Evolutionary conservation across 1,284 basidiomycete genomes (phyloP).

Genomic region (Apiotrichum gamsii): DNA sequence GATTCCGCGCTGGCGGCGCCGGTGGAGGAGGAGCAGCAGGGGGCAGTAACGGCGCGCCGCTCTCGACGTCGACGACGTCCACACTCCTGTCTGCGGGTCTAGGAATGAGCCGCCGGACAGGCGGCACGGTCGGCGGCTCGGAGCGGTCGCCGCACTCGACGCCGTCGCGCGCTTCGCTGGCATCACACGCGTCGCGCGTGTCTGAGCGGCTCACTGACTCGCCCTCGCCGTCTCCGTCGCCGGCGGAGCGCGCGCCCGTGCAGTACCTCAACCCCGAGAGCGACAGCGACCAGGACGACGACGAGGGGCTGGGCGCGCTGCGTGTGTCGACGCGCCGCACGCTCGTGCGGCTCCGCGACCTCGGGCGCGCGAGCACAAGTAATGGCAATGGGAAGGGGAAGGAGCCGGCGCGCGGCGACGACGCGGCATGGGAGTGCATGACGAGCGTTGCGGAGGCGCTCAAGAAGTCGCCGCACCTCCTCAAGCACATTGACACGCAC

Average conservation of each 20-base stretch:
- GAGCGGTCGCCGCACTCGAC: constrained; percentile 10
- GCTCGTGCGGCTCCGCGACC: constrained; percentile 18
- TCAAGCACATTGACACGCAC: constrained; percentile 64
- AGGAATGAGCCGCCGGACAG: constrained; percentile 21
- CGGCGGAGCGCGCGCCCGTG: too few species aligned
- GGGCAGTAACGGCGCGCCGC: neutral
- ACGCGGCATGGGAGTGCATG: constrained; percentile 50
- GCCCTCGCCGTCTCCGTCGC: neutral
- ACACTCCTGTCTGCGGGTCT: constrained; percentile 23
- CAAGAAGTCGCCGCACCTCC: constrained; percentile 67
- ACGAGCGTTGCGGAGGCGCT: constrained; percentile 62
- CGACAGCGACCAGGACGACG: constrained; percentile 14
- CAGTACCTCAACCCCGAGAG: neutral
- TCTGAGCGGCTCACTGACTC: neutral
- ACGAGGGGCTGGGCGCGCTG: constrained; percentile 19
- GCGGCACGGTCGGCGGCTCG: constrained; percentile 20
- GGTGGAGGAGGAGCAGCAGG: too few species aligned
- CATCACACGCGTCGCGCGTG: neutral
- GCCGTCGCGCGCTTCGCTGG: neutral
- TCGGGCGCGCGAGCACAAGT: constrained; percentile 13
- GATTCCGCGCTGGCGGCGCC: constrained; percentile 2
- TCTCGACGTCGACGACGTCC: constrained; percentile 12
- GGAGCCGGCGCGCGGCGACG: constrained; percentile 12
- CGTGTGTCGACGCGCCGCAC: constrained; percentile 19
- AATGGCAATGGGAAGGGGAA: constrained; percentile 23